Evolutionary conservation across 495 filamentous ascomycete genomes (phyloP).

Genomic region (Beverwykella pulmonaria): DNA sequence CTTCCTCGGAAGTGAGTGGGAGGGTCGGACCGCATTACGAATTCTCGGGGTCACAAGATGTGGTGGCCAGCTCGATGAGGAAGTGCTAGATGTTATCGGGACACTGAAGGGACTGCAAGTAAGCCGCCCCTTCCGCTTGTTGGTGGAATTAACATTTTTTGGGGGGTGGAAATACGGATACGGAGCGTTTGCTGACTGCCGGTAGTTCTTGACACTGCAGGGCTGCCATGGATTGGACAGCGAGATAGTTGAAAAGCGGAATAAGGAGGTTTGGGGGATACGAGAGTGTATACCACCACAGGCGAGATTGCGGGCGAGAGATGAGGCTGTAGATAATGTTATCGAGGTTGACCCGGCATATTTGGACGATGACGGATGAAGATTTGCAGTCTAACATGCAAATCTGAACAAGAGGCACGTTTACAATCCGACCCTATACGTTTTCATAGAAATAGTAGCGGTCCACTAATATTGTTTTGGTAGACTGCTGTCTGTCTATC

Average conservation of each 20-base stretch:
- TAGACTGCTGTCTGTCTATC: too few relatives aligned
- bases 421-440: too few relatives aligned
- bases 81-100: slow-evolving; percentile 31
- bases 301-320: background rate
- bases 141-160: too few relatives aligned
- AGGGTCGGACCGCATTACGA: slow-evolving; percentile 15
- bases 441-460: too few relatives aligned
- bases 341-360: slow-evolving; percentile 34
- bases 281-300: slow-evolving; percentile 15
- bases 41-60: slow-evolving; percentile 29
- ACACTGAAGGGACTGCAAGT: slow-evolving; percentile 32
- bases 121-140: background rate
- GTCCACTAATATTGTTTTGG: too few relatives aligned
- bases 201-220: slow-evolving; percentile 15
- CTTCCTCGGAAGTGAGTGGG: slow-evolving; percentile 31
- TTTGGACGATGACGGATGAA: slow-evolving; percentile 2
- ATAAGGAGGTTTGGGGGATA: slow-evolving; percentile 13
- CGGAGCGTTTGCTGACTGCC: slow-evolving; percentile 3
- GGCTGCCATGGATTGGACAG: slow-evolving; percentile 18
- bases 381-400: too few relatives aligned
- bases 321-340: background rate
- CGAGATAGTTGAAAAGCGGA: slow-evolving; percentile 6
- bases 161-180: background rate
- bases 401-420: too few relatives aligned
- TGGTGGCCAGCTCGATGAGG: slow-evolving; percentile 28